These are phyloP conservation scores for Themeda triandra DNA, from an alignment of 176 grass and related monocot genomes.

Conservation along the genomic window DNA sequence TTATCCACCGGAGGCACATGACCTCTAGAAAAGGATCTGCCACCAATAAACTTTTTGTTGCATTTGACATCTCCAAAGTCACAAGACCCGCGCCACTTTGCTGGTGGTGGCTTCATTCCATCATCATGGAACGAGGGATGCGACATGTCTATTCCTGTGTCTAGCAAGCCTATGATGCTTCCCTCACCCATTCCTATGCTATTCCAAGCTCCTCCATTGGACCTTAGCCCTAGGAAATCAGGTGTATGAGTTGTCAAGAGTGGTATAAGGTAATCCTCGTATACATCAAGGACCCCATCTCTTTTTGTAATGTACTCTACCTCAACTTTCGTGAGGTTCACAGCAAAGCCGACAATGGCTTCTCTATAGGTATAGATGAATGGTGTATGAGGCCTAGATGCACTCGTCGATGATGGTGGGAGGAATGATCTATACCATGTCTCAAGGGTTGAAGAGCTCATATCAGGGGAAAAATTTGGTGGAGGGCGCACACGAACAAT, in stretches of 20 bases:
- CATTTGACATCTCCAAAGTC: slow-evolving; percentile 7
- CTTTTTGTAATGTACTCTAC: slow-evolving; percentile 18
- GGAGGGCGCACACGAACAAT: slow-evolving; percentile 34
- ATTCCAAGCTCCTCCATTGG: slow-evolving; percentile 13
- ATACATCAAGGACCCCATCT: slow-evolving; percentile 32
- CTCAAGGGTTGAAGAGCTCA: background rate
- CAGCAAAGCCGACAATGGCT: slow-evolving; percentile 38
- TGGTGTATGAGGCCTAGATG: background rate
- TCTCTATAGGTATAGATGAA: slow-evolving; percentile 53
- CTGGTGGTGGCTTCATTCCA: slow-evolving; percentile 33
- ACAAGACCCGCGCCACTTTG: slow-evolving; percentile 48
- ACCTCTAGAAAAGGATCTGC: background rate
- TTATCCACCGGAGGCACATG: background rate
- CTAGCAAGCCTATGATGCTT: slow-evolving; percentile 42
- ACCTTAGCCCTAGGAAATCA: slow-evolving; percentile 35
- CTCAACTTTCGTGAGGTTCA: slow-evolving; percentile 33
- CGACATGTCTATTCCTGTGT: slow-evolving; percentile 29
- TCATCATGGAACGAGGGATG: slow-evolving; percentile 54
- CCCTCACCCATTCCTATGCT: slow-evolving; percentile 45
- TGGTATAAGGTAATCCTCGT: slow-evolving; percentile 13
- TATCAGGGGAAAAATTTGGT: background rate
- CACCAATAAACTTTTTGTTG: slow-evolving; percentile 56
- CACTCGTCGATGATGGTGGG: background rate
- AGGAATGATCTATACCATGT: slow-evolving; percentile 59
- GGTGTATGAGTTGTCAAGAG: slow-evolving; percentile 53